phyloP scores from a whole-genome alignment of 177 flowering plant genomes.

The Vitis hybrid region DNA sequence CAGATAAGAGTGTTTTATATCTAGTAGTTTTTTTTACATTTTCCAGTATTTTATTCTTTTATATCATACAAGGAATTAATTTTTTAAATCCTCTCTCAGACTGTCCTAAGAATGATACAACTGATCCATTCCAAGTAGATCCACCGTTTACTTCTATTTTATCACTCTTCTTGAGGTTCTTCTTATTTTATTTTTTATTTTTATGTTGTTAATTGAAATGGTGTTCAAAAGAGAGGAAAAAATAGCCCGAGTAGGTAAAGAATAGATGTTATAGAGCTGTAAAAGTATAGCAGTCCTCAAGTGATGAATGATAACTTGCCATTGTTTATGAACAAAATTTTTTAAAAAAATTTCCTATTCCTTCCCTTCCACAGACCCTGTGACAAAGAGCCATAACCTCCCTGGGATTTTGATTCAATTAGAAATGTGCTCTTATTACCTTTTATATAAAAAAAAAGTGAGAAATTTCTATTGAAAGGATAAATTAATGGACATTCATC shows the following conservation, averaged over 20 bases:
- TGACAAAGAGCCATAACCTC: background rate
- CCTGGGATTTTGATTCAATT: background rate
- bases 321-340: too few relatives aligned
- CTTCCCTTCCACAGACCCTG: background rate
- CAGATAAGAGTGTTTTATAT: too few relatives aligned
- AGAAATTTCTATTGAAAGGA: too few relatives aligned
- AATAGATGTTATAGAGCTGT: too few relatives aligned
- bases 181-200: background rate
- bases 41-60: too few relatives aligned
- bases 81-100: background rate
- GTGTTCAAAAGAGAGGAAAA: background rate
- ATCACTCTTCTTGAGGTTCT: background rate
- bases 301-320: too few relatives aligned
- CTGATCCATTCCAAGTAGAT: background rate
- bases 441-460: too few relatives aligned
- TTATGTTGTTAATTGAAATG: background rate
- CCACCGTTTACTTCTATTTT: background rate
- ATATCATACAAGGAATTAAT: background rate
- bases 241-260: background rate
- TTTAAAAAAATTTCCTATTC: background rate
- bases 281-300: too few relatives aligned
- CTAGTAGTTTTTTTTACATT: too few relatives aligned
- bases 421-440: too few relatives aligned
- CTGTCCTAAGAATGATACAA: background rate
- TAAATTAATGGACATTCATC: too few relatives aligned